phyloP scores from a whole-genome alignment of 441 rosid species.

The Capsella rubella region DNA sequence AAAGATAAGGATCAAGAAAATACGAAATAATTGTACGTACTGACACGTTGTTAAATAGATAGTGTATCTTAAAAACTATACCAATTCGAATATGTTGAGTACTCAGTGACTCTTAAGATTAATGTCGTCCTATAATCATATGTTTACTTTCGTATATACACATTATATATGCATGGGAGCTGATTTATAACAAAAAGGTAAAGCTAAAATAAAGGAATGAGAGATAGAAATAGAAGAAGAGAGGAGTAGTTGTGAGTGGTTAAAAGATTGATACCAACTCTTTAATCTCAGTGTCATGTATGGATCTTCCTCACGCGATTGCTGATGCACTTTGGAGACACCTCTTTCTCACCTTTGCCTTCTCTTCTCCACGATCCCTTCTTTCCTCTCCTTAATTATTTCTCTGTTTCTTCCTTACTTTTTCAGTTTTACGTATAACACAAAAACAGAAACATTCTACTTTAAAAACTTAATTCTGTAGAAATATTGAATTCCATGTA shows the following conservation, averaged over 20 bases:
- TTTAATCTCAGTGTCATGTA: slow-evolving; percentile 39
- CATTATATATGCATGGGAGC: not conserved
- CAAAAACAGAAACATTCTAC: not conserved
- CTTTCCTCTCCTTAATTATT: not conserved
- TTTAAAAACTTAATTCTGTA: not conserved
- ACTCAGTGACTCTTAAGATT: not conserved
- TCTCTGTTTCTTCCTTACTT: not conserved
- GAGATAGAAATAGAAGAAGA: not conserved
- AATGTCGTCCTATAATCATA: not conserved
- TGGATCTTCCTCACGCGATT: slow-evolving; percentile 41
- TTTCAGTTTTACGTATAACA: not conserved
- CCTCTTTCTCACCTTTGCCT: slow-evolving; percentile 39
- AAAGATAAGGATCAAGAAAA: not conserved
- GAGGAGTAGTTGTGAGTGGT: slow-evolving; percentile 41
- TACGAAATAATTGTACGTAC: not conserved
- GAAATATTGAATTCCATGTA: not conserved
- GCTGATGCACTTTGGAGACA: slow-evolving; percentile 44
- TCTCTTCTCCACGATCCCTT: slow-evolving; percentile 36
- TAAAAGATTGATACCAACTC: slow-evolving; percentile 42
- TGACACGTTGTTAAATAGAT: not conserved
- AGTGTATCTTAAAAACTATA: not conserved
- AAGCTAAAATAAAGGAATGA: not conserved
- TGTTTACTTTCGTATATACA: not conserved
- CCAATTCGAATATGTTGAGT: not conserved
- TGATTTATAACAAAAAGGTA: slow-evolving; percentile 20